Evolutionary conservation across 441 rosid genomes (phyloP).

Genomic region (Eutrema salsugineum): DNA sequence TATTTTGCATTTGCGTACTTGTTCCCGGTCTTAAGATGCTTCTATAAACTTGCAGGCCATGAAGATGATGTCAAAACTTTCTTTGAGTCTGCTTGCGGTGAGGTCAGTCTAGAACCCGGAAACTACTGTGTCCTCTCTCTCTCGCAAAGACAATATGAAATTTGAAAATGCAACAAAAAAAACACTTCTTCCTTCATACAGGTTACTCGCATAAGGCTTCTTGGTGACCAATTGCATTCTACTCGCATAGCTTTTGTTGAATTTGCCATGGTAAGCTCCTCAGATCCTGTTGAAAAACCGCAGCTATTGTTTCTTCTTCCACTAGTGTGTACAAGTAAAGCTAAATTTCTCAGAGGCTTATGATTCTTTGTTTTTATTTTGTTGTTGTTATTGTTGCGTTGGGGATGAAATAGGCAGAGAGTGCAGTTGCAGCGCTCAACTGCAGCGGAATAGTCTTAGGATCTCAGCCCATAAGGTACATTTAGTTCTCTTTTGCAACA

Average conservation of each 20-base stretch:
- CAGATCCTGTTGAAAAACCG: neutral
- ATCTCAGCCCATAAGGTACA: constrained; percentile 23
- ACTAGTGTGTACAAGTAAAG: neutral
- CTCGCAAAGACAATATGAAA: neutral
- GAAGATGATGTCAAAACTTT: constrained; percentile 46
- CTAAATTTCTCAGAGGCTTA: neutral
- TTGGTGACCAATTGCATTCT: constrained; percentile 54
- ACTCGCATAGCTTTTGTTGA: constrained; percentile 68
- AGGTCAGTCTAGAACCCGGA: constrained; percentile 31
- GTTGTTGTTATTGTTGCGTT: too few species aligned
- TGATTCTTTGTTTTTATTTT: neutral
- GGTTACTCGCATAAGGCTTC: constrained; percentile 61
- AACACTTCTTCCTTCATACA: constrained; percentile 8
- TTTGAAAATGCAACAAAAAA: neutral
- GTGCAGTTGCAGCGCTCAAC: constrained; percentile 22
- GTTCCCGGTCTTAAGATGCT: too few species aligned
- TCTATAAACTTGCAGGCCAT: constrained; percentile 30
- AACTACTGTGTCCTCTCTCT: neutral
- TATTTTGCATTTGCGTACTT: neutral
- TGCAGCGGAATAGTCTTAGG: constrained; percentile 23
- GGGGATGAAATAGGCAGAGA: constrained; percentile 15
- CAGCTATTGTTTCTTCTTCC: neutral
- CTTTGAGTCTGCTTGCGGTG: constrained; percentile 51
- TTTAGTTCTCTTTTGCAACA: neutral
- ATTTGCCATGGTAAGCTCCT: constrained; percentile 44